Percentiles rank a stretch among this genome's conserved stretches.
Evolutionary conservation across 2,329 filamentous ascomycete genomes (phyloP).

Genomic region (Apiospora marii): DNA sequence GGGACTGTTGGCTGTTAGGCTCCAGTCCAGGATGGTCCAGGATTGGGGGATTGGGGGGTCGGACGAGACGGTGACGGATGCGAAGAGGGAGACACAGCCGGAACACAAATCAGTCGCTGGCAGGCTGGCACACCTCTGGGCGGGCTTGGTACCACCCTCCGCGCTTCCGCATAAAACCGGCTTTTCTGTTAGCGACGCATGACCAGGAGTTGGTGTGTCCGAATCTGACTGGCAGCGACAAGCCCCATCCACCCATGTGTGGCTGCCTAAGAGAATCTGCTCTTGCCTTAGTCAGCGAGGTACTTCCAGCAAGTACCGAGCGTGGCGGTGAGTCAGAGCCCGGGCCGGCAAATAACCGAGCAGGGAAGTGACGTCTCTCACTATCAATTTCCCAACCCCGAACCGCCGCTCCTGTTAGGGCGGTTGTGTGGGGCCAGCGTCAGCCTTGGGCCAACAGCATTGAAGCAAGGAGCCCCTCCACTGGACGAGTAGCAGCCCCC

Average conservation of each 20-base stretch:
- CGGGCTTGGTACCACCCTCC: background rate
- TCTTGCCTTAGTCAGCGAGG: background rate
- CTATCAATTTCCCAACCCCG: slow-evolving; percentile 26
- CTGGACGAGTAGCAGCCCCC: slow-evolving; percentile 22
- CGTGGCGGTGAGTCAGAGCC: slow-evolving; percentile 15
- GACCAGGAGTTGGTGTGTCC: slow-evolving; percentile 25
- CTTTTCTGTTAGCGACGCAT: slow-evolving; percentile 17
- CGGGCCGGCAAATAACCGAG: background rate
- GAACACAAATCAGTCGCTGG: slow-evolving; percentile 21
- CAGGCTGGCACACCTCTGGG: background rate
- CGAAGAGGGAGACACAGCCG: background rate
- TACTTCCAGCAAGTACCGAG: slow-evolving; percentile 14
- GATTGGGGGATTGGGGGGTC: no score
- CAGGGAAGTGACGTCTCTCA: slow-evolving; percentile 33
- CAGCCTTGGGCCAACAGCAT: slow-evolving; percentile 31
- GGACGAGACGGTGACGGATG: slow-evolving; percentile 11
- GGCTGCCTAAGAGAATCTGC: slow-evolving; percentile 25
- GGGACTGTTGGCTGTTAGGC: background rate
- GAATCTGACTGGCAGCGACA: slow-evolving; percentile 19
- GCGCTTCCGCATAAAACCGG: slow-evolving; percentile 21
- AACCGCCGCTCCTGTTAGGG: slow-evolving; percentile 4
- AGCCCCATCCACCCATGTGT: slow-evolving; percentile 21
- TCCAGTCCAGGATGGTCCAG: background rate
- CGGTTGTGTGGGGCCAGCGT: slow-evolving; percentile 30
- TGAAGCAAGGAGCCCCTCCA: slow-evolving; percentile 30